A percentile compares a stretch with the other conserved stretches of the same genome.
These are phyloP conservation scores for Citrus reticulata DNA, from an alignment of 345 rosid species.

Conservation along the genomic window DNA sequence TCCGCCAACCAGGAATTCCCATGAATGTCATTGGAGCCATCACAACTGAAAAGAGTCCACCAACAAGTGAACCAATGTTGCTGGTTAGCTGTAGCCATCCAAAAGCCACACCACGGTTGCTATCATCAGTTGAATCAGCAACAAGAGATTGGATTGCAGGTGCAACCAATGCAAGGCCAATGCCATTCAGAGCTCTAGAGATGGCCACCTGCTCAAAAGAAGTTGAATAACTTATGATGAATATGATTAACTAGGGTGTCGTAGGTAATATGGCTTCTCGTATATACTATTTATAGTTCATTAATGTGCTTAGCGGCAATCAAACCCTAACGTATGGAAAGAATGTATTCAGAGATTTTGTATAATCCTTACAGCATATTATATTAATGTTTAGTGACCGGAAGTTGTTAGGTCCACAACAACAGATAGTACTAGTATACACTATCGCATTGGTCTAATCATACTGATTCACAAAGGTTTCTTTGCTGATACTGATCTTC, in stretches of 20 bases:
- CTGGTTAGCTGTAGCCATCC: constrained; percentile 87
- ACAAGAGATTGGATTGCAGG: constrained; percentile 93
- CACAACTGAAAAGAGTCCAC: constrained; percentile 65
- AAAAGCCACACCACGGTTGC: constrained; percentile 78
- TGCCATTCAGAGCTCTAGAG: constrained; percentile 83
- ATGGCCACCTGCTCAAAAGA: constrained; percentile 56
- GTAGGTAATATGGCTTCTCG: neutral
- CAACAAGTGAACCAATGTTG: constrained; percentile 71
- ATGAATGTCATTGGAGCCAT: constrained; percentile 66
- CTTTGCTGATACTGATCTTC: neutral
- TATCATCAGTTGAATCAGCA: constrained; percentile 76
- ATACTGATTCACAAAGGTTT: neutral
- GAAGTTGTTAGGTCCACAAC: neutral
- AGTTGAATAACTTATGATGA: constrained; percentile 16
- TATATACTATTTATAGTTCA: neutral
- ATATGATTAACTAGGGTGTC: constrained; percentile 2
- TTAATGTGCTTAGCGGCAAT: neutral
- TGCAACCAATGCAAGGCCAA: constrained; percentile 78
- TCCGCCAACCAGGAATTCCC: constrained; percentile 89
- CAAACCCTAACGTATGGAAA: neutral
- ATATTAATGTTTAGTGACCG: neutral
- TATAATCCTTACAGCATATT: neutral
- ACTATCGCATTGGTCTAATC: neutral
- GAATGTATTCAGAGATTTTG: neutral
- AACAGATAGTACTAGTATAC: neutral